phyloP scores from a whole-genome alignment of 805 yeast genomes.

The Candida tammaniensis region DNA sequence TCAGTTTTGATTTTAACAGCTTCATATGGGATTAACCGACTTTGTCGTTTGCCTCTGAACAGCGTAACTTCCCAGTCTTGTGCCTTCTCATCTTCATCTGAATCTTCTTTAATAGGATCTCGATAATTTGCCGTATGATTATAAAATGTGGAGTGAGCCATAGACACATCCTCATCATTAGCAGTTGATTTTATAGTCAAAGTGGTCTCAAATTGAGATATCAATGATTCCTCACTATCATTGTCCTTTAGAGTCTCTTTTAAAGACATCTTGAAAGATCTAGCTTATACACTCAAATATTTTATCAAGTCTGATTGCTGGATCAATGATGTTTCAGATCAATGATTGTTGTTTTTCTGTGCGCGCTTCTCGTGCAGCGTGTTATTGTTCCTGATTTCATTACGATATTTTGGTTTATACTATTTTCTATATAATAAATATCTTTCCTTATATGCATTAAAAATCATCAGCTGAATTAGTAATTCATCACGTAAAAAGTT shows the following conservation, averaged over 20 bases:
- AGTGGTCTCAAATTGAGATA: conserved; percentile 44
- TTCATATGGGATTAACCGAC: conserved; percentile 25
- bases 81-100: conserved; percentile 27
- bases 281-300: background rate
- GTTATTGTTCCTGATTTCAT: background rate
- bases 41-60: conserved; percentile 31
- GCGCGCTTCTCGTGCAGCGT: conserved; percentile 1
- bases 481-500: conserved; percentile 3
- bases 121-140: conserved; percentile 20
- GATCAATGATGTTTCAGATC: conserved; percentile 4
- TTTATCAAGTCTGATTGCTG: background rate
- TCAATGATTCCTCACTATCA: conserved; percentile 37
- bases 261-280: conserved; percentile 8
- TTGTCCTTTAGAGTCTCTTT: conserved; percentile 15
- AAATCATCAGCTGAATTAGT: background rate
- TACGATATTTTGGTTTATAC: background rate
- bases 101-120: conserved; percentile 32
- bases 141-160: conserved; percentile 31
- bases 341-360: conserved; percentile 5
- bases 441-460: too few relatives aligned
- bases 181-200: conserved; percentile 38
- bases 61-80: conserved; percentile 18
- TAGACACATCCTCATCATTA: conserved; percentile 39
- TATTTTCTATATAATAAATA: conserved; percentile 3
- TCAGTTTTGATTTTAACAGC: conserved; percentile 17